Percentiles rank a stretch among this genome's conserved stretches.
These are phyloP conservation scores for Casuarina cunninghamiana DNA, from an alignment of 306 rosid species.

Conservation along the genomic window DNA sequence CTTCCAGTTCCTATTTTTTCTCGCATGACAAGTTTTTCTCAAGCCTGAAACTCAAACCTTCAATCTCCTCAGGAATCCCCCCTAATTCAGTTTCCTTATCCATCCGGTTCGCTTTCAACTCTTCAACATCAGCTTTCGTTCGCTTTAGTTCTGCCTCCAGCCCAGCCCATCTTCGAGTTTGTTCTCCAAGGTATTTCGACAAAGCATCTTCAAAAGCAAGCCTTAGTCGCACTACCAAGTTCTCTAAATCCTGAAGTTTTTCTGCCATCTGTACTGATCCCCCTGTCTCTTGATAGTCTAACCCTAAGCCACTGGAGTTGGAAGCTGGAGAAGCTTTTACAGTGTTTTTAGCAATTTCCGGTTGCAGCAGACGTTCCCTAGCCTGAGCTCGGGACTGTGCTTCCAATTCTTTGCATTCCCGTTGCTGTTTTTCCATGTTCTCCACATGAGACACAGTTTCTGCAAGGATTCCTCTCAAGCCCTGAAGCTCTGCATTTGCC, in stretches of 20 bases:
- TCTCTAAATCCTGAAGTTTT: slow-evolving; percentile 48
- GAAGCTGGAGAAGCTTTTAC: slow-evolving; percentile 52
- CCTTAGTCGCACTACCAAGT: slow-evolving; percentile 49
- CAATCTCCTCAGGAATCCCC: slow-evolving; percentile 85
- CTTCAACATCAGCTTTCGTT: slow-evolving; percentile 61
- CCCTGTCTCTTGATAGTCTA: slow-evolving; percentile 38
- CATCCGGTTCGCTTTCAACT: slow-evolving; percentile 78
- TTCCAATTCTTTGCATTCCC: slow-evolving; percentile 62
- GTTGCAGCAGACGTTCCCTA: slow-evolving; percentile 63
- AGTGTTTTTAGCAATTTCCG: slow-evolving; percentile 58
- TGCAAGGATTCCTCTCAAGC: slow-evolving; percentile 59
- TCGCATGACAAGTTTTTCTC: slow-evolving; percentile 40
- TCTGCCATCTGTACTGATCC: slow-evolving; percentile 33
- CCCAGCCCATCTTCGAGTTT: slow-evolving; percentile 52
- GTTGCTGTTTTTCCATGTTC: slow-evolving; percentile 55
- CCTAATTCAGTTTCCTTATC: slow-evolving; percentile 94
- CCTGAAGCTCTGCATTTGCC: slow-evolving; percentile 52
- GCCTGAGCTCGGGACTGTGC: slow-evolving; percentile 54
- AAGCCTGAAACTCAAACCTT: slow-evolving; percentile 57
- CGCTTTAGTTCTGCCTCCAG: slow-evolving; percentile 54
- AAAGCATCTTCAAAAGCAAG: slow-evolving; percentile 67
- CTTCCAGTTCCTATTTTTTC: slow-evolving; percentile 50
- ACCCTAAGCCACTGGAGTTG: slow-evolving; percentile 51
- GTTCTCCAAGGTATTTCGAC: slow-evolving; percentile 70
- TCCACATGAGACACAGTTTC: slow-evolving; percentile 64